Base-by-base conservation (phyloP, 371 early-diverging fungal species). In the Gilbertella persicaria region DNA sequence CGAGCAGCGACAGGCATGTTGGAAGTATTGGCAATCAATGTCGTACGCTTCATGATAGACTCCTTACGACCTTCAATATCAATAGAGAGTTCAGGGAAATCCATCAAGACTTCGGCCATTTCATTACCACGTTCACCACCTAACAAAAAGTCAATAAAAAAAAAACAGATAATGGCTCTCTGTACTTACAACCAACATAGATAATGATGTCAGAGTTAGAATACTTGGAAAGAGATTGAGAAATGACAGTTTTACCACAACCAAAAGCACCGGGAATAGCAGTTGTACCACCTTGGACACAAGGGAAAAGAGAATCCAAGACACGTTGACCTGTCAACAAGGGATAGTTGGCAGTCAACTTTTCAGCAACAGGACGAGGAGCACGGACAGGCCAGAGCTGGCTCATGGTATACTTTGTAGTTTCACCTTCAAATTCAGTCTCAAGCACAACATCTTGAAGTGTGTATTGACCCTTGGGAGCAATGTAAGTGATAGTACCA, bases 1-100 rank as follows among this genome's bases (percentile, higher is more conserved):
- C 99, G 95, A 57, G 99, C 99, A 68, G 99, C 99, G 51, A 99
- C 99, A 64, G 99, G 99, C 99, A 99, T 99, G 88, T 99, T 99
- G 69, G 99, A 99, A 13, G 99, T 99, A 82, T 99, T 99, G 60
- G 99, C 99, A 10, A 99, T 98, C 29, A 99, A 84, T 16, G 99
- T 97, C 14, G 99, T 99, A 74, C 99, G 92, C 87, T 99, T 96
- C 99, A 99, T 99, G 73, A 99, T 99, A 35, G 95, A 93, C 71
- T 98, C 99, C 66, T 96, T 80, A 50, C 91, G 86, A 14, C 95
- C 98, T 30, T 94, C 91, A 28, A 97, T 79, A 60, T 93, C 95
- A 53, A 94, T 93, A 0, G 89, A 88, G 29, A 97, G 82, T 87
- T 93, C 89, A 21, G 99, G 99, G 90, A 99, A 99, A 69, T 99